Evolutionary conservation across 495 filamentous ascomycete genomes (phyloP).

Genomic region (Thermothielavioides terrestris): DNA sequence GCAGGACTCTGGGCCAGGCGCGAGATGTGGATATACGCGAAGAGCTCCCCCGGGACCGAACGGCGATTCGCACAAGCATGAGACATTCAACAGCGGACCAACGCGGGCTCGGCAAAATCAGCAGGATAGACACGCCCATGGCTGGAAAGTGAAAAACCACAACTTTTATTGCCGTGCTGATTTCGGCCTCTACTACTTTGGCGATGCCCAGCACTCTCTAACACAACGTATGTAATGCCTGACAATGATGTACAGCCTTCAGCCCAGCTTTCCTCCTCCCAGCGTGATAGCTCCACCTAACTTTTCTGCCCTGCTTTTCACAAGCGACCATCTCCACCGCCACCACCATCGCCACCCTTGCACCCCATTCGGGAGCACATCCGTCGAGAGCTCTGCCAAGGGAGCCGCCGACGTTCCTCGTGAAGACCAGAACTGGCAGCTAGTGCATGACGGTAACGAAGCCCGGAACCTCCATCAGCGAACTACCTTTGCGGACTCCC

Average conservation of each 20-base stretch:
- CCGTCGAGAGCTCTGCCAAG: neutral
- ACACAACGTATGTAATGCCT: slow-evolving; percentile 17
- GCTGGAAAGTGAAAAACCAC: neutral
- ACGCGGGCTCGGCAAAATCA: too few relatives aligned
- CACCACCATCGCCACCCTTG: neutral
- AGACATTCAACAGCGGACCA: too few relatives aligned
- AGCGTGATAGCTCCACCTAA: neutral
- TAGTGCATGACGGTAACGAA: slow-evolving; percentile 1
- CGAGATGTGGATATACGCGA: too few relatives aligned
- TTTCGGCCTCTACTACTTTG: slow-evolving; percentile 2
- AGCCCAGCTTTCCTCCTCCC: neutral
- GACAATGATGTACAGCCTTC: slow-evolving; percentile 23
- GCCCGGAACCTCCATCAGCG: slow-evolving; percentile 17
- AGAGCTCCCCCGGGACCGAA: too few relatives aligned
- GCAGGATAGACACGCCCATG: too few relatives aligned
- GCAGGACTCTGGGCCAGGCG: too few relatives aligned
- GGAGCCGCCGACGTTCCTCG: neutral
- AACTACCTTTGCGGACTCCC: slow-evolving; percentile 10
- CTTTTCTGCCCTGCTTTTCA: slow-evolving; percentile 2
- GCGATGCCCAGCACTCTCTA: slow-evolving; percentile 7
- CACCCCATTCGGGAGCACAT: neutral
- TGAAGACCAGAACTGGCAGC: neutral
- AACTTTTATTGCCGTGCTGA: neutral
- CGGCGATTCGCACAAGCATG: too few relatives aligned
- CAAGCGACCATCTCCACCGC: neutral